Evolutionary conservation across 2,329 filamentous ascomycete species (phyloP), one percentile per base, ranked within the genome.

Genomic region (Mycosphaerella sp.): DNA sequence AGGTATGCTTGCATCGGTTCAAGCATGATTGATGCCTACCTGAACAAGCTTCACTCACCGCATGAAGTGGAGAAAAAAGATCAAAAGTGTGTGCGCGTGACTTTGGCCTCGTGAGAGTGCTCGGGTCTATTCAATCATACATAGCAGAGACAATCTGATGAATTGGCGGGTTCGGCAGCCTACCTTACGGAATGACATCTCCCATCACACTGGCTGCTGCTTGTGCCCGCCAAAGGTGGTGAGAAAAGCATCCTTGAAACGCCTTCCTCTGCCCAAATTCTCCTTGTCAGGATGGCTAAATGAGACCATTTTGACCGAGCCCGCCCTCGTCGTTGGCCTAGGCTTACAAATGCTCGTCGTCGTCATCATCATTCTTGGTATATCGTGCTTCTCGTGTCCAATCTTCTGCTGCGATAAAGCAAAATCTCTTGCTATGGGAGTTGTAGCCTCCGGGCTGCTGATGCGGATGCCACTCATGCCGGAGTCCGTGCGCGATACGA

Each of bases 401-500:
- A 51, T 45, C 34, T 53, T 52, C 42, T 60, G 38, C 43, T 53
- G 45, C 39, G 41, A 49, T 31, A 53, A 14, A 12, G 63, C 64
- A 50, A 67, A 67, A 59, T 67, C 64, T 40, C 51, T 48, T 45
- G 54, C 50, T 44, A 58, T 58, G 32, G 59, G 53, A 54, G 62
- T 66, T 56, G 59, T 51, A 55, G 58, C 59, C 58, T 54, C 59
- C 44, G 59, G 58, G 53, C 51, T 56, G 38, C 41, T 32, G 31
- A 41, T 31, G 42, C 51, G 40, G 6, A 58, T 53, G 29, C 53
- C 57, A 48, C 60, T 61, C 54, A 64, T 59, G 38, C 61, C 65
- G 44, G 64, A 67, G 58, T 67, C 66, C 56, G 62, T 62, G 48
- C 64, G 58, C 57, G 32, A 53, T 41, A 38, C 55, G 31, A n/a